These are phyloP conservation scores for Platanthera guangdongensis DNA, from an alignment of 106 monocot species.

Conservation along the genomic window DNA sequence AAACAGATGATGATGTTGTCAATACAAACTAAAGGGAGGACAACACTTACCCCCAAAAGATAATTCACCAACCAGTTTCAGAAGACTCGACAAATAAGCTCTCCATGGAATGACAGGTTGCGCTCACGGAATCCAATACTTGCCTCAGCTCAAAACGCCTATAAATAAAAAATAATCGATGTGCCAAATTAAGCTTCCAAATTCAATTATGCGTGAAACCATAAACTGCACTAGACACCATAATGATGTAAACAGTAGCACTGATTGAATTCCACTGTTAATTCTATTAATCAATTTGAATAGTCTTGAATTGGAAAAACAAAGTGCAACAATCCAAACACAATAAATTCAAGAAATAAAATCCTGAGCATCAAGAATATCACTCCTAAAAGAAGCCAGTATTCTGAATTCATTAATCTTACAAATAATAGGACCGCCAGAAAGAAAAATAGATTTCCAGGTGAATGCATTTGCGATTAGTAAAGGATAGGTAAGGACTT, in stretches of 20 bases:
- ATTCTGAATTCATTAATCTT: background rate
- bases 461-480: background rate
- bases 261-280: background rate
- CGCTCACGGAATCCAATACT: constrained; percentile 38
- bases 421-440: background rate
- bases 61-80: constrained; percentile 50
- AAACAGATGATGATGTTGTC: background rate
- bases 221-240: background rate
- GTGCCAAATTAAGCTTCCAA: background rate
- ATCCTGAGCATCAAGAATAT: background rate
- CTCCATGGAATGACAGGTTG: constrained; percentile 47
- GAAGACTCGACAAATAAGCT: constrained; percentile 43
- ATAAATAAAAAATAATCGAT: constrained; percentile 17
- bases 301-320: background rate
- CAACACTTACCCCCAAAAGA: background rate
- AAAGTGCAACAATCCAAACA: background rate
- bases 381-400: background rate
- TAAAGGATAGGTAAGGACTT: background rate
- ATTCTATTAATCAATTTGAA: background rate
- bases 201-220: background rate
- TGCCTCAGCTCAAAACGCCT: constrained; percentile 46
- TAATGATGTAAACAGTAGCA: background rate
- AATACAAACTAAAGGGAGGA: background rate
- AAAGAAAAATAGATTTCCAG: background rate
- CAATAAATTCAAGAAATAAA: background rate